Evolutionary conservation across 176 grass and related monocot genomes (phyloP).

Genomic region (barley (Hordeum vulgare)): DNA sequence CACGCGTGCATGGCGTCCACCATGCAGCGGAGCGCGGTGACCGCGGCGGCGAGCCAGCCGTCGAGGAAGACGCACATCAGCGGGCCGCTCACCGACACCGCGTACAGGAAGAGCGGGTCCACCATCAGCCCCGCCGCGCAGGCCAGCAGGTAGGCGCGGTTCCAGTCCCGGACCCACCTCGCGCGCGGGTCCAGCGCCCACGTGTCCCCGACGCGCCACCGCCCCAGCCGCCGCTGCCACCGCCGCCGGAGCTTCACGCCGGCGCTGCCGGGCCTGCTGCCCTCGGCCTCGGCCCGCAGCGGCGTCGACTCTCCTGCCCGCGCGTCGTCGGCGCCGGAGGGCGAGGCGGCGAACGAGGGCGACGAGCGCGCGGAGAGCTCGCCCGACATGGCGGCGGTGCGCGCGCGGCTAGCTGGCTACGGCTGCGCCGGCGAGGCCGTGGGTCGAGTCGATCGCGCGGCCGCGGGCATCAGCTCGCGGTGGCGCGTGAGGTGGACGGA

Average conservation of each 20-base stretch:
- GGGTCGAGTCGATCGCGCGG: background rate
- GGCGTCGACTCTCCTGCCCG: background rate
- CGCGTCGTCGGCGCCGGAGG: background rate
- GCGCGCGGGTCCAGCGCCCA: slow-evolving; percentile 40
- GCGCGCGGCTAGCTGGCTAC: background rate
- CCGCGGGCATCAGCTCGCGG: background rate
- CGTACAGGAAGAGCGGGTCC: slow-evolving; percentile 93
- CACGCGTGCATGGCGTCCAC: slow-evolving; percentile 77
- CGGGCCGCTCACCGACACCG: slow-evolving; percentile 63
- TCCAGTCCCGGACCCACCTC: slow-evolving; percentile 66
- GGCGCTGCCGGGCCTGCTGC: rapidly evolving
- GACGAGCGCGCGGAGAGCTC: slow-evolving; percentile 11
- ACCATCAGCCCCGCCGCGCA: slow-evolving; percentile 80
- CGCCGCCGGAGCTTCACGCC: background rate
- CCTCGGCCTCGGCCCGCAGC: background rate
- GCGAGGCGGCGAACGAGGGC: background rate
- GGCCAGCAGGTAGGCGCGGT: slow-evolving; percentile 65
- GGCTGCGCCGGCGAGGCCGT: background rate
- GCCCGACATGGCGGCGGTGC: slow-evolving; percentile 17
- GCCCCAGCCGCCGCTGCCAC: background rate
- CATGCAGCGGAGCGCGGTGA: slow-evolving; percentile 74
- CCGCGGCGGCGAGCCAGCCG: slow-evolving; percentile 74
- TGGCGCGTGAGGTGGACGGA: background rate
- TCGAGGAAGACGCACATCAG: slow-evolving; percentile 91
- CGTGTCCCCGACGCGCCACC: slow-evolving; percentile 4